Evolutionary conservation across 2,329 filamentous ascomycete species (phyloP).

Genomic region (Pestalotiopsis sp.): DNA sequence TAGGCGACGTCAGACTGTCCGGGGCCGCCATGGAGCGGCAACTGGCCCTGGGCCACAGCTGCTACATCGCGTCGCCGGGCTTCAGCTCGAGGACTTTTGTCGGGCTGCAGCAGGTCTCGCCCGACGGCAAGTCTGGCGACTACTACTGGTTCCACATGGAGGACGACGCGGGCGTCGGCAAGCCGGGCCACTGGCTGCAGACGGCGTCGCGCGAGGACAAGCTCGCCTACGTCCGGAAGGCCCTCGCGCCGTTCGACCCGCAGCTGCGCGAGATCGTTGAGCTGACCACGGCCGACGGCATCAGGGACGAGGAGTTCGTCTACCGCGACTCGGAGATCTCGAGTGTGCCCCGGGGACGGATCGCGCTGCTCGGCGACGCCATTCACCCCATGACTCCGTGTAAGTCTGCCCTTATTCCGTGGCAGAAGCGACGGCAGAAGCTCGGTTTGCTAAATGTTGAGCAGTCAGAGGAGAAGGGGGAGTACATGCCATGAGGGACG

Average conservation of each 20-base stretch:
- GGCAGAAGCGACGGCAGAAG: background rate
- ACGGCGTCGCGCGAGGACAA: conserved; percentile 51
- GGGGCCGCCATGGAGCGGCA: conserved; percentile 28
- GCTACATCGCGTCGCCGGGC: conserved; percentile 16
- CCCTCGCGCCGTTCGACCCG: conserved; percentile 18
- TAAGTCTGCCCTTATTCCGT: conserved; percentile 27
- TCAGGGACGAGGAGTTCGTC: conserved; percentile 11
- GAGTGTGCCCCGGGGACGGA: conserved; percentile 33
- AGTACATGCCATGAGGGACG: conserved; percentile 48
- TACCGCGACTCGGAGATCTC: conserved; percentile 18
- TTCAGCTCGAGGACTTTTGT: conserved; percentile 21
- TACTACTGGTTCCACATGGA: conserved; percentile 32
- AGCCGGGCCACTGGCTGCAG: conserved; percentile 83
- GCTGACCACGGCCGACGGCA: conserved; percentile 17
- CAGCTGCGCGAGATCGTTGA: conserved; percentile 23
- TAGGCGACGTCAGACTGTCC: conserved; percentile 25
- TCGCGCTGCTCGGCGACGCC: conserved; percentile 46
- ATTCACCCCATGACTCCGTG: conserved; percentile 50
- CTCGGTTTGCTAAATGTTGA: background rate
- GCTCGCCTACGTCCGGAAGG: conserved; percentile 41
- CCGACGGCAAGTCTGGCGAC: conserved; percentile 22
- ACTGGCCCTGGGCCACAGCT: conserved; percentile 28
- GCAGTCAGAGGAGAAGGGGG: conserved; percentile 48
- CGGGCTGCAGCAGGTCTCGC: conserved; percentile 25
- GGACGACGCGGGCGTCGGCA: conserved; percentile 45